Evolutionary conservation across 768 basidiomycete species (phyloP).

Genomic region (Boletus rubroflammeus): DNA sequence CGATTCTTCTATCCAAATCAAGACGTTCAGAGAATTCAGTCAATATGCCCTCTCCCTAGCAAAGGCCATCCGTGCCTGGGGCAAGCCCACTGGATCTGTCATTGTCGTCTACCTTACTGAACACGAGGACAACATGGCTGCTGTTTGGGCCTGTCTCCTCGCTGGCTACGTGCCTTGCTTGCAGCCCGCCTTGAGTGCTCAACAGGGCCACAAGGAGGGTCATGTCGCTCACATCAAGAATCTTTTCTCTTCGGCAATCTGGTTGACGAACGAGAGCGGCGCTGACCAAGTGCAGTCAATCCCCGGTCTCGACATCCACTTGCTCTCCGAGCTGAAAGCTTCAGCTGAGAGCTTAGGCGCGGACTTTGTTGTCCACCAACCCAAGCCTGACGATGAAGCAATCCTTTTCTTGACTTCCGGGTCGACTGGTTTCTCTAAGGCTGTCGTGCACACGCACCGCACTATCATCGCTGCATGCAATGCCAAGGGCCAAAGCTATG

Average conservation of each 20-base stretch:
- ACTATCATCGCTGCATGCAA: slow-evolving; percentile 34
- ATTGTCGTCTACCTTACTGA: slow-evolving; percentile 30
- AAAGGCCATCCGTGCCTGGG: slow-evolving; percentile 22
- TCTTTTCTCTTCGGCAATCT: slow-evolving; percentile 28
- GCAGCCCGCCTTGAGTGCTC: slow-evolving; percentile 32
- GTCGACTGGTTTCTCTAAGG: slow-evolving; percentile 45
- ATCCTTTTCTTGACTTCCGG: slow-evolving; percentile 40
- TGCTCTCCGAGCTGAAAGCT: slow-evolving; percentile 21
- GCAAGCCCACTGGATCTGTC: slow-evolving; percentile 25
- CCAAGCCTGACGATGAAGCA: slow-evolving; percentile 29
- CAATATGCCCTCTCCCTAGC: slow-evolving; percentile 17
- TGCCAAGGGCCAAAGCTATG: slow-evolving; percentile 35
- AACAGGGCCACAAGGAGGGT: slow-evolving; percentile 14
- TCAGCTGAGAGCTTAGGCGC: slow-evolving; percentile 4
- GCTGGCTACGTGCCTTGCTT: slow-evolving; percentile 32
- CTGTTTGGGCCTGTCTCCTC: slow-evolving; percentile 28
- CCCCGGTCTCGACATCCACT: slow-evolving; percentile 24
- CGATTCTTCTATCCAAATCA: slow-evolving; percentile 27
- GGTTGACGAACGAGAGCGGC: slow-evolving; percentile 30
- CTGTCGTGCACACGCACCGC: slow-evolving; percentile 38
- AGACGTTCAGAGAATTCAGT: slow-evolving; percentile 21
- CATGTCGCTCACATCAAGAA: slow-evolving; percentile 29
- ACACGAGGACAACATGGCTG: slow-evolving; percentile 24
- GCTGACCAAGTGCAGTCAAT: slow-evolving; percentile 25
- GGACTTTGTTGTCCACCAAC: slow-evolving; percentile 18